A percentile compares a stretch with the other conserved stretches of the same genome.
Evolutionary conservation across 1,139 yeast genomes (phyloP).

Genomic region (Scheffersomyces stambukii): DNA sequence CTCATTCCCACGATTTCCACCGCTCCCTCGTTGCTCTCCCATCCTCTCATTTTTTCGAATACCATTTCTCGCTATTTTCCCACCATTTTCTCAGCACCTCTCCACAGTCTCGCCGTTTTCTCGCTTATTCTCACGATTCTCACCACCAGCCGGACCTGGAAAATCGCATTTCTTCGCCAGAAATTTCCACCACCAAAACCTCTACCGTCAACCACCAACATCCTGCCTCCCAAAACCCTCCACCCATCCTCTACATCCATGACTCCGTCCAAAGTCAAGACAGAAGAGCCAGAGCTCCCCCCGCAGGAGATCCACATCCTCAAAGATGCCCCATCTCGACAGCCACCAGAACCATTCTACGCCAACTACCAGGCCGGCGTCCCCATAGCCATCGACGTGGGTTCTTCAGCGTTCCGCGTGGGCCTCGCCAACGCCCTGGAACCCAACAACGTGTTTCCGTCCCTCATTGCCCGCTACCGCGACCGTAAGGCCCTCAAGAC

Average conservation of each 20-base stretch:
- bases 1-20: no score
- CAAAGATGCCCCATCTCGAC: constrained; percentile 33
- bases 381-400: constrained; percentile 84
- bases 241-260: no score
- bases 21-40: no score
- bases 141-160: no score
- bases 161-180: no score
- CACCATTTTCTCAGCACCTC: no score
- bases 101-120: no score
- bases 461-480: constrained; percentile 67
- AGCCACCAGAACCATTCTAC: constrained; percentile 47
- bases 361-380: constrained; percentile 47
- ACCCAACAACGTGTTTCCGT: constrained; percentile 70
- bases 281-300: constrained; percentile 28
- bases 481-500: constrained; percentile 68
- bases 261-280: constrained; percentile 18
- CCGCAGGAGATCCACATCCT: constrained; percentile 51
- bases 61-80: no score
- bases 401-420: constrained; percentile 63
- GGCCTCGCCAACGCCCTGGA: constrained; percentile 54
- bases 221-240: no score
- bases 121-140: no score
- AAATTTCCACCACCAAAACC: neutral
- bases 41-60: no score
- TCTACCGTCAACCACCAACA: neutral